Base-by-base conservation (phyloP, 2,329 filamentous ascomycete genomes). In the Cercospora zeae-maydis region DNA sequence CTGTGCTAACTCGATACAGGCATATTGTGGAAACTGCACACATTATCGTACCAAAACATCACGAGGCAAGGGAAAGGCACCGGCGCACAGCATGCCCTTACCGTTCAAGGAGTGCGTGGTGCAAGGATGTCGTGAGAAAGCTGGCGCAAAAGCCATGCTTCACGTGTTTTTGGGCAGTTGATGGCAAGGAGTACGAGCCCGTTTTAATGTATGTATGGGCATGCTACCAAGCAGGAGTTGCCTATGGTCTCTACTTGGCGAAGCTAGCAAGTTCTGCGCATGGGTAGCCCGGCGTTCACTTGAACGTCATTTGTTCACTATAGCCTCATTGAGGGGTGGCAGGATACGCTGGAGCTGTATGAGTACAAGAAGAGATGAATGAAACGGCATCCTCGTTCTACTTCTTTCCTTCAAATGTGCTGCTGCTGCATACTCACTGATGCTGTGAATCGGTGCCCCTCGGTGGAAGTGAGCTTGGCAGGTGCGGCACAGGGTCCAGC, bases 21-120 rank as follows among this genome's bases (percentile, higher is more conserved):
- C 81, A 2, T 84, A 84, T 65, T 84, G 82, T 68, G 82, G 82
- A 56, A 76, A 78, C 61, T 84, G 82, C 69, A 78, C 81, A 27
- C 69, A 74, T 7, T 77, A 78, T 36, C 78, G 78, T 9, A 61
- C 70, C 42, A 54, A 56, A 21, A 45, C 58, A 9, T 36, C 31
- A 11, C 45, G 58, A 34, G 56, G 59, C 21, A 62, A 63, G 30
- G 55, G 52, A 21, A 77, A 77, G 49, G 73, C 67, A 3, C 61
- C 64, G 4, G 58, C 68, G 14, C 53, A 53, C 39, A 42, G 52
- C 39, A 33, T 66, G 10, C 72, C 70, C 33, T 70, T 73, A 11
- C 75, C 78, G 0, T 80, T 82, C 71, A 79, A 78, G 62, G 70
- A 71, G 30, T 83, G 81, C 57, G 78, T 79, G 1, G 79, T 81